Evolutionary conservation across 257 asterid genomes (phyloP).

Genomic region (Lycium ferocissimum): DNA sequence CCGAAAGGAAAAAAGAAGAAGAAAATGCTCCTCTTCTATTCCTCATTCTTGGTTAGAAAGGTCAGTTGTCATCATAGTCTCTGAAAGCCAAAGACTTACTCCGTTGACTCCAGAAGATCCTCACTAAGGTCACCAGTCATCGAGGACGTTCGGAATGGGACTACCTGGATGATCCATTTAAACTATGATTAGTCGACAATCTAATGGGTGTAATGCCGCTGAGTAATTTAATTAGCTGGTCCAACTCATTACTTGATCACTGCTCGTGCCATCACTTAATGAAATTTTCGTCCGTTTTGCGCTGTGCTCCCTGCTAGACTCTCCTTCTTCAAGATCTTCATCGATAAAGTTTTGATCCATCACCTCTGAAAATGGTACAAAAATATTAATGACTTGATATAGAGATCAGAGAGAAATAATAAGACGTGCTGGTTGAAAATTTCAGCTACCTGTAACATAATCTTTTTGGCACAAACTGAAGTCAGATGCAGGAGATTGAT

Average conservation of each 20-base stretch:
- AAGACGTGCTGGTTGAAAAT: background rate
- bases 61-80: background rate
- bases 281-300: slow-evolving; percentile 44
- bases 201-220: background rate
- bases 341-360: slow-evolving; percentile 68
- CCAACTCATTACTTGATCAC: slow-evolving; percentile 52
- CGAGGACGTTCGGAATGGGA: slow-evolving; percentile 41
- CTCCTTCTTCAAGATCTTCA: slow-evolving; percentile 54
- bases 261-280: slow-evolving; percentile 32
- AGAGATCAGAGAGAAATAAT: background rate
- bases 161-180: slow-evolving; percentile 46
- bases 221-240: slow-evolving; percentile 9
- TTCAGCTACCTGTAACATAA: slow-evolving; percentile 52
- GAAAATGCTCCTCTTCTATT: slow-evolving; percentile 7
- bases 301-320: slow-evolving; percentile 33
- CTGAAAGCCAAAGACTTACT: slow-evolving; percentile 26
- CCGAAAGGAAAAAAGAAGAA: background rate
- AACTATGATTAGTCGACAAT: background rate
- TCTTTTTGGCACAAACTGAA: slow-evolving; percentile 38
- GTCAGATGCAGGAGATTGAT: slow-evolving; percentile 28
- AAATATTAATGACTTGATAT: background rate
- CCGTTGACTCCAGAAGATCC: slow-evolving; percentile 33
- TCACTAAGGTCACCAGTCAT: slow-evolving; percentile 32
- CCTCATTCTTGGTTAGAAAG: slow-evolving; percentile 20
- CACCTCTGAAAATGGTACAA: slow-evolving; percentile 50